phyloP scores from a whole-genome alignment of 495 filamentous ascomycete species.

The Aspergillus carlsbadensis region DNA sequence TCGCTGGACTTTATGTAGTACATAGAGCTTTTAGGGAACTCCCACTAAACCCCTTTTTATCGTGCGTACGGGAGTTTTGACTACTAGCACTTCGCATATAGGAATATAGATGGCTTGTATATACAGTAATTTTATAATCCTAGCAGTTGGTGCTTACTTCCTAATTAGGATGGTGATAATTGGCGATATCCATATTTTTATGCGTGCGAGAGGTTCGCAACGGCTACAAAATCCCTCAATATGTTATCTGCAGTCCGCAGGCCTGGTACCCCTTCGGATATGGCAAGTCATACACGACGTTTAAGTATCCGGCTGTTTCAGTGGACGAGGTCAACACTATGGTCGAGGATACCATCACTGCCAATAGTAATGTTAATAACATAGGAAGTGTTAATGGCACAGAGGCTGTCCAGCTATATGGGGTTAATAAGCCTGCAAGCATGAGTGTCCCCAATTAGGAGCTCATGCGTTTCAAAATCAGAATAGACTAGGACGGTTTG shows the following conservation, averaged over 20 bases:
- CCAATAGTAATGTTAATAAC: constrained; percentile 56
- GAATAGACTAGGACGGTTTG: constrained; percentile 57
- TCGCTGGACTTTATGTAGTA: no score
- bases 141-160: no score
- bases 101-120: no score
- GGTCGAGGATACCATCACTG: constrained; percentile 40
- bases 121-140: no score
- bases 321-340: constrained; percentile 45
- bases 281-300: constrained; percentile 63
- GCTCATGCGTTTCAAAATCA: constrained; percentile 67
- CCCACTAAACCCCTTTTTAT: no score
- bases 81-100: no score
- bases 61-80: no score
- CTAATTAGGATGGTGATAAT: no score
- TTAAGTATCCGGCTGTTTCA: constrained; percentile 50
- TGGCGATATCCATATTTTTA: no score
- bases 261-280: constrained; percentile 69
- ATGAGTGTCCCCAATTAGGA: constrained; percentile 63
- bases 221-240: no score
- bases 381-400: constrained; percentile 54
- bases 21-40: no score
- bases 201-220: no score
- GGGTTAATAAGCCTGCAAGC: constrained; percentile 58
- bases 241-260: constrained; percentile 56
- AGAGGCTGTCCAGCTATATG: constrained; percentile 70